A percentile compares a stretch with the other conserved stretches of the same genome.
Evolutionary conservation across 176 grass and related monocot species (phyloP).

Genomic region (Musa beccarii): DNA sequence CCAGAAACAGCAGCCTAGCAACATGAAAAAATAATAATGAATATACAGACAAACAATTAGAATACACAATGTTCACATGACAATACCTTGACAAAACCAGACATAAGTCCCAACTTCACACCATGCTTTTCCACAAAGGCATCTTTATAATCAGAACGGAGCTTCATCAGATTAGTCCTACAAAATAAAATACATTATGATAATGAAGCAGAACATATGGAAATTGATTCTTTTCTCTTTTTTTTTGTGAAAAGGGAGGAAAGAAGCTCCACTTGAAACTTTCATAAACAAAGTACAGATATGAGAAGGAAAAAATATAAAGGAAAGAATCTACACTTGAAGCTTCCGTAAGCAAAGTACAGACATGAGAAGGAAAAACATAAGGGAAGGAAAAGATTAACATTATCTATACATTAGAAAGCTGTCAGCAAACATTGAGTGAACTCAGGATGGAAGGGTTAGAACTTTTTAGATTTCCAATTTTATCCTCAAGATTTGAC

Average conservation of each 20-base stretch:
- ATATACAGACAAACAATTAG: neutral
- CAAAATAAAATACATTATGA: constrained; percentile 7
- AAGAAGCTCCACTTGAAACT: neutral
- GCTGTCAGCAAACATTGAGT: no score
- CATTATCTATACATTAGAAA: neutral
- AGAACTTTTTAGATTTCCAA: no score
- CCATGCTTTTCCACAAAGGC: constrained; percentile 77
- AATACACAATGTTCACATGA: constrained; percentile 8
- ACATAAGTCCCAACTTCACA: constrained; percentile 97
- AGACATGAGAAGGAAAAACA: neutral
- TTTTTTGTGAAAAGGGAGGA: neutral
- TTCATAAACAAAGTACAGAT: neutral
- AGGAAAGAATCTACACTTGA: neutral
- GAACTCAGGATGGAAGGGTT: no score
- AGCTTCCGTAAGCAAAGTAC: neutral
- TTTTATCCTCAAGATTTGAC: no score
- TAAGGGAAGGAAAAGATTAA: neutral
- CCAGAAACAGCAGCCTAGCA: constrained; percentile 84
- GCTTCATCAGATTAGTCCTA: constrained; percentile 99
- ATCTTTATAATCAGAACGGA: constrained; percentile 94
- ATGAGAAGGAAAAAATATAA: neutral
- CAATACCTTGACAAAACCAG: constrained; percentile 82
- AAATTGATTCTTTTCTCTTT: neutral
- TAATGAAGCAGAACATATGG: neutral
- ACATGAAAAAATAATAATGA: constrained; percentile 3